Conservation (phyloP, 768 basidiomycete genomes). For the Psilocybe subaeruginosa region DNA sequence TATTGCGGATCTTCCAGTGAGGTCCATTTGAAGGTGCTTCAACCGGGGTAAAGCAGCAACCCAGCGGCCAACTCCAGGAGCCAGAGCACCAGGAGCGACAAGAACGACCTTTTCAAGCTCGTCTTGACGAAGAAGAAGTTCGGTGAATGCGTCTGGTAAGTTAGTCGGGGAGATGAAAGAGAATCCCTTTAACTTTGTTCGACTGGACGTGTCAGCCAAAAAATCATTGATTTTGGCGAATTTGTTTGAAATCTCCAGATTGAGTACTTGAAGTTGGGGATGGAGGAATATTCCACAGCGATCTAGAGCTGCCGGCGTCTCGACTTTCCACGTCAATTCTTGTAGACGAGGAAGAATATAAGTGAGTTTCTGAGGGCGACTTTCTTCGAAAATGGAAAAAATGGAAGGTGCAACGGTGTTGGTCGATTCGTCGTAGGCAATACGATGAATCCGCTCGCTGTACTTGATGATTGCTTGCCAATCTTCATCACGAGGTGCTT, state of each 20-base stretch:
- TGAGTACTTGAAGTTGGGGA: conserved; percentile 60
- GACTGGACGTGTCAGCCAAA: conserved; percentile 64
- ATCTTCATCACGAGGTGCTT: conserved; percentile 65
- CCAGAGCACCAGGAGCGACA: conserved; percentile 75
- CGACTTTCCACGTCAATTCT: conserved; percentile 73
- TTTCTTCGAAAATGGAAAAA: conserved; percentile 68
- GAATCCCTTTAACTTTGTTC: conserved; percentile 66
- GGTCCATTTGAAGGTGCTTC: conserved; percentile 69
- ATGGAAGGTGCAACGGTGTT: conserved; percentile 66
- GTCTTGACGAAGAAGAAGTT: conserved; percentile 61
- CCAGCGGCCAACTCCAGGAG: conserved; percentile 75
- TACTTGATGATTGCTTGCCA: conserved; percentile 72
- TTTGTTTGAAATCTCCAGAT: conserved; percentile 61
- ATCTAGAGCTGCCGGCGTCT: conserved; percentile 66
- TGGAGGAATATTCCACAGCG: conserved; percentile 67
- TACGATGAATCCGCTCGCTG: conserved; percentile 65
- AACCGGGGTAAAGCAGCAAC: conserved; percentile 64
- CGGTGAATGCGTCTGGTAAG: conserved; percentile 73
- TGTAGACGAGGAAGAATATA: conserved; percentile 73
- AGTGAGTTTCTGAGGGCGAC: conserved; percentile 49
- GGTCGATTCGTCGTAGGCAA: conserved; percentile 70
- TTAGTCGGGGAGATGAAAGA: conserved; percentile 71
- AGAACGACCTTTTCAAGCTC: conserved; percentile 63
- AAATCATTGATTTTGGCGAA: conserved; percentile 63
- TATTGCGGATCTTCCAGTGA: conserved; percentile 66